These are phyloP conservation scores for Thymus quinquecostatus DNA, from an alignment of 257 asterid species.

Conservation along the genomic window DNA sequence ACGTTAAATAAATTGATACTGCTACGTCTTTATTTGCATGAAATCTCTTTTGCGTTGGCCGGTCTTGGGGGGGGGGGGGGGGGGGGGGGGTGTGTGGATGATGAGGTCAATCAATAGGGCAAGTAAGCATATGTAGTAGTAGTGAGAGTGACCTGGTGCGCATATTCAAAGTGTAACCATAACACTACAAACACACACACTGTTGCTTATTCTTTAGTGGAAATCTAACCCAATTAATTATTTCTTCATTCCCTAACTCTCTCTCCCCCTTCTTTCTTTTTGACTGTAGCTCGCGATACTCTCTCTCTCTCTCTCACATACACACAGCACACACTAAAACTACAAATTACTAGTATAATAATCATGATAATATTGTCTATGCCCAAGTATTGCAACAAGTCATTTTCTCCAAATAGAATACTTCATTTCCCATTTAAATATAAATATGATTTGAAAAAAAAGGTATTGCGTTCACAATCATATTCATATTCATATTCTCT, in stretches of 20 bases:
- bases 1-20: too few species aligned
- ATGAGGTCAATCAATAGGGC: conserved; percentile 24
- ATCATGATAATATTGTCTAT: conserved; percentile 13
- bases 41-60: too few species aligned
- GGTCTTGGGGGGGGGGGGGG: not conserved
- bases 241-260: conserved; percentile 1
- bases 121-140: conserved; percentile 21
- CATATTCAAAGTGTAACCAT: conserved; percentile 51
- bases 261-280: conserved; percentile 5
- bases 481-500: conserved; percentile 48
- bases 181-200: conserved; percentile 30
- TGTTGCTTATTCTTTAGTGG: conserved; percentile 47
- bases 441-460: conserved; percentile 39
- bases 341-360: conserved; percentile 30
- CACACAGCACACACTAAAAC: conserved; percentile 34
- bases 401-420: not conserved
- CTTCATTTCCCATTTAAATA: conserved; percentile 45
- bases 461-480: conserved; percentile 54
- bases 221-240: conserved; percentile 45
- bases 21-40: too few species aligned
- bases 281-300: conserved; percentile 53
- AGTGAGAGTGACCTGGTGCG: conserved; percentile 69
- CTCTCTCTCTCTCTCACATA: conserved; percentile 28
- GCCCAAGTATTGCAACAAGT: conserved; percentile 6
- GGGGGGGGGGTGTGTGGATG: conserved; percentile 6